phyloP scores from a whole-genome alignment of 2,329 filamentous ascomycete genomes.

The Tolypocladium sp. region DNA sequence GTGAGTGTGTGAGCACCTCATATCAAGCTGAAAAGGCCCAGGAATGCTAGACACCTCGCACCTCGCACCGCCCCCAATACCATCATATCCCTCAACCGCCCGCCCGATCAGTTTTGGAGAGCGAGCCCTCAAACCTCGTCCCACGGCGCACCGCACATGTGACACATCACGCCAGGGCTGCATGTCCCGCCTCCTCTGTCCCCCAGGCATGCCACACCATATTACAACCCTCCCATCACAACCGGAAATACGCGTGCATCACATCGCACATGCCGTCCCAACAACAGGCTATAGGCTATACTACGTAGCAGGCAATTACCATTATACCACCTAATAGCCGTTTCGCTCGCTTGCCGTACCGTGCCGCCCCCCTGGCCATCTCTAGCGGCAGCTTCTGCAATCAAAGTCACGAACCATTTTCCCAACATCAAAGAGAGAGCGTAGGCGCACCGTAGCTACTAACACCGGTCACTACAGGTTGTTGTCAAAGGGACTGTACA shows the following conservation, averaged over 20 bases:
- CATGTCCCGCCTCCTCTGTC: not conserved
- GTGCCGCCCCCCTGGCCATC: too few species aligned
- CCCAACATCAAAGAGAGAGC: too few species aligned
- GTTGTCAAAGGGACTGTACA: not conserved
- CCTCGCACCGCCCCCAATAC: not conserved
- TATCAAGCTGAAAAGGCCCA: not conserved
- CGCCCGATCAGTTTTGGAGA: not conserved
- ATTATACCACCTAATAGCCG: not conserved
- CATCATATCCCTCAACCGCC: not conserved
- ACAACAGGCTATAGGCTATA: too few species aligned
- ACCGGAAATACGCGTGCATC: not conserved
- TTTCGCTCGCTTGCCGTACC: too few species aligned
- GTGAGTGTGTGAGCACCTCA: not conserved
- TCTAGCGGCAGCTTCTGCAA: too few species aligned
- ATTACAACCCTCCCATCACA: not conserved
- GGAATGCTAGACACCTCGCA: not conserved
- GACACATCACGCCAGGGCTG: constrained; percentile 7
- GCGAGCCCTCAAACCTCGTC: not conserved
- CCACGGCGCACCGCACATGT: constrained; percentile 5
- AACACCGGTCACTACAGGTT: not conserved
- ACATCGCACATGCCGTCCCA: not conserved
- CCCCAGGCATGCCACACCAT: not conserved
- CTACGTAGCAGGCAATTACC: not conserved
- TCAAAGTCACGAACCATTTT: too few species aligned
- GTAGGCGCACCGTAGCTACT: too few species aligned